phyloP scores from a whole-genome alignment of 2,329 filamentous ascomycete species.

The Massarina eburnea region DNA sequence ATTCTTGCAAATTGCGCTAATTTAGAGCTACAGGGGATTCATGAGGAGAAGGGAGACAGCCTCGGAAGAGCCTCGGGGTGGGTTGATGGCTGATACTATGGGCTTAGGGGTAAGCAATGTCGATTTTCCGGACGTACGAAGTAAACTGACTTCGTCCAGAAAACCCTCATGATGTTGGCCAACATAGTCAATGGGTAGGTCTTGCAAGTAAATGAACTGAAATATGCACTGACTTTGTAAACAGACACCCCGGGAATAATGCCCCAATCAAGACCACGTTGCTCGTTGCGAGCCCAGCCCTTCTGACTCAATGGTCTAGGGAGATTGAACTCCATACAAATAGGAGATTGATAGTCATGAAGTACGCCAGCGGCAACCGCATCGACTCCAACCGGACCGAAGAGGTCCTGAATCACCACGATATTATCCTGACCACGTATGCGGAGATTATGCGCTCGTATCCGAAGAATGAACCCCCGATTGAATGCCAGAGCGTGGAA shows the following conservation, averaged over 20 bases:
- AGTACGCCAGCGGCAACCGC: conserved; percentile 25
- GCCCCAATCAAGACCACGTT: conserved; percentile 40
- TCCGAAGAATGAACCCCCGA: conserved; percentile 44
- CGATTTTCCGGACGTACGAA: background rate
- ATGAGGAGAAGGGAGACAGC: conserved; percentile 57
- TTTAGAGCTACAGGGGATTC: conserved; percentile 53
- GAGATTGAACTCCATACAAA: conserved; percentile 37
- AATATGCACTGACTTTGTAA: conserved; percentile 39
- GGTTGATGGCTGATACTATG: conserved; percentile 48
- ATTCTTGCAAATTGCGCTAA: too few relatives aligned
- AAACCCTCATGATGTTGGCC: conserved; percentile 24
- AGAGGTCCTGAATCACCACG: conserved; percentile 20
- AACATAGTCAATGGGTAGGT: background rate
- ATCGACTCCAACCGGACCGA: conserved; percentile 20
- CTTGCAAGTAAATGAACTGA: background rate
- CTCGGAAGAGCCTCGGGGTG: conserved; percentile 39
- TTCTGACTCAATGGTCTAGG: conserved; percentile 45
- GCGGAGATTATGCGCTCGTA: conserved; percentile 45
- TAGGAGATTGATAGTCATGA: conserved; percentile 22
- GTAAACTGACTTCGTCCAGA: too few relatives aligned
- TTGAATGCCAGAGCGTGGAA: conserved; percentile 38
- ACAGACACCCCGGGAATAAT: conserved; percentile 29
- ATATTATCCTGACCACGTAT: conserved; percentile 48
- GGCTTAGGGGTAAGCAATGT: conserved; percentile 47
- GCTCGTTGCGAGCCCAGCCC: conserved; percentile 44